Base-by-base conservation (phyloP, 768 basidiomycete species). In the Russula vinacea region DNA sequence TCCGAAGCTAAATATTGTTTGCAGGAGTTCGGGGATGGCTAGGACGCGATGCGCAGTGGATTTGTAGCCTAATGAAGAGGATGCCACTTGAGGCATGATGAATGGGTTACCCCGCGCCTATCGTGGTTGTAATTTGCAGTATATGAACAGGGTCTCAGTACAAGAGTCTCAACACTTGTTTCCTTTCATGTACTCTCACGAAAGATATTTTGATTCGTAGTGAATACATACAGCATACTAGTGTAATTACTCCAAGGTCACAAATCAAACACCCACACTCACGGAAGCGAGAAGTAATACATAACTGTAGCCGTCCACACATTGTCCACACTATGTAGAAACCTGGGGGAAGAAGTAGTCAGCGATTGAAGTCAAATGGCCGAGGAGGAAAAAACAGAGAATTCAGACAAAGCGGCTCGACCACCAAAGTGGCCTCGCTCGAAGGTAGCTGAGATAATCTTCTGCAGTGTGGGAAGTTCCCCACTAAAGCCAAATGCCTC, bases 401-500 rank as follows among this genome's bases (percentile, higher is more conserved):
- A 44, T 60, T 82, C 80, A 82, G 79, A 76, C 62, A 73, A 74
- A 82, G 74, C 83, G 81, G 75, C 73, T 62, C 56, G 62, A 58
- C 73, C 76, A 64, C 76, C 74, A 78, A 78, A 75, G 76, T 73
- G 73, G 73, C 70, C 75, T 53, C 74, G 78, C 80, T 84, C 83
- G 87, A 89, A 91, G 89, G 89, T 90, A 90, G 89, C 88, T 90
- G 89, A 91, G 89, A 83, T 89, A 80, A 73, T 69, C 84, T 87
- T 91, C 89, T 88, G 86, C 89, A 90, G 75, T 79, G 87, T 85
- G 83, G 82, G 83, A 76, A 69, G 71, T 29, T 24, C 66, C 80
- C 82, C 78, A 84, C 88, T 90, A 89, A 90, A 90, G 89, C 89
- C 88, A 90, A 90, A 90, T 90, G 89, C 89, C 89, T 90, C 89